These are phyloP conservation scores for Mortierella sp. DNA, from an alignment of 371 early-diverging fungal genomes.

Conservation along the genomic window DNA sequence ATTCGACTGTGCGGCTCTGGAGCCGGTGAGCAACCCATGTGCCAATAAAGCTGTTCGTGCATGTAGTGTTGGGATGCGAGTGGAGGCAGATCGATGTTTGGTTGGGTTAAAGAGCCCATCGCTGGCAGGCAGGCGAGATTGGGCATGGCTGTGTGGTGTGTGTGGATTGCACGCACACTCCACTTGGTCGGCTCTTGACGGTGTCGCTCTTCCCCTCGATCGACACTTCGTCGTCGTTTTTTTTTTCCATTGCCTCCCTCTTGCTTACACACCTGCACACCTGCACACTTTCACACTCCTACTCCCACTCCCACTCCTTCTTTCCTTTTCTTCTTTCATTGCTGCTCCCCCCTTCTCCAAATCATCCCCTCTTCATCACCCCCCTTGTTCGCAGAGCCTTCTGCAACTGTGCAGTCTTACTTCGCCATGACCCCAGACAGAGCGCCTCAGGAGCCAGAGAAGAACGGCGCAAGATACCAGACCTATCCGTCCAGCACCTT, in stretches of 20 bases:
- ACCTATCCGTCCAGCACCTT: slow-evolving; percentile 5
- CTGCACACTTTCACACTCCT: neutral
- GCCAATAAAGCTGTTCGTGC: no score
- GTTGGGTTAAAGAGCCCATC: no score
- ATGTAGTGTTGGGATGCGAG: no score
- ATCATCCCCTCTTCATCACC: neutral
- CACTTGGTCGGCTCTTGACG: neutral
- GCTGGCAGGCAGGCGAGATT: no score
- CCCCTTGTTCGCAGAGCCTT: no score
- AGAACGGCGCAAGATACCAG: slow-evolving; percentile 7
- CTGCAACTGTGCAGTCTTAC: no score
- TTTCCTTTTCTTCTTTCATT: neutral
- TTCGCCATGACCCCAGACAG: slow-evolving; percentile 17
- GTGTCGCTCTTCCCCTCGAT: neutral
- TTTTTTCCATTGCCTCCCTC: neutral
- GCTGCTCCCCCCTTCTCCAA: neutral
- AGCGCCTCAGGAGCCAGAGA: slow-evolving; percentile 17
- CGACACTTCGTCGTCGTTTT: neutral
- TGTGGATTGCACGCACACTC: no score
- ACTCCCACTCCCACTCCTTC: neutral
- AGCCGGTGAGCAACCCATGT: slow-evolving; percentile 48
- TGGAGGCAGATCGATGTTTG: no score
- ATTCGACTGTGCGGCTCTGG: slow-evolving; percentile 70
- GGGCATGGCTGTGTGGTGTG: no score
- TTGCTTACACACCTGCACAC: no score